Percentiles rank a stretch among this genome's conserved stretches.
phyloP scores from a whole-genome alignment of 1,139 yeast genomes.

The Blastobotrys proliferans region DNA sequence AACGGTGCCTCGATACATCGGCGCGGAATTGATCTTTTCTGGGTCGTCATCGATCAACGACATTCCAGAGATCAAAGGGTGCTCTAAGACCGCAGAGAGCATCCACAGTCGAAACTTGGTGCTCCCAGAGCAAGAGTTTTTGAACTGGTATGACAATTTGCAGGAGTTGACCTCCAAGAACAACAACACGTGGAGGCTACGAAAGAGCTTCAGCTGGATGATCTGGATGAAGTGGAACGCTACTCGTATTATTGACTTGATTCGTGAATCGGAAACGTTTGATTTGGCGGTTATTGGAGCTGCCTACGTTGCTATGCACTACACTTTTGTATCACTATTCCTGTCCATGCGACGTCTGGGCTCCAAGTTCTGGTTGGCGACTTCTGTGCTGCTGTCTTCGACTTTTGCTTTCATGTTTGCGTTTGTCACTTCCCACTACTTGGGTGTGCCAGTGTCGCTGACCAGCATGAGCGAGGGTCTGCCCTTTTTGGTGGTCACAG shows the following conservation, averaged over 20 bases:
- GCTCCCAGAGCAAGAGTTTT: conserved; percentile 38
- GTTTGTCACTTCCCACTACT: conserved; percentile 52
- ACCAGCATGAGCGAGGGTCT: conserved; percentile 84
- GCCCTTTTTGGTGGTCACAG: conserved; percentile 87
- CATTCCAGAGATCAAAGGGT: conserved; percentile 9
- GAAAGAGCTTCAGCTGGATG: conserved; percentile 60
- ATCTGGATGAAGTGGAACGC: conserved; percentile 51
- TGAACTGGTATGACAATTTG: conserved; percentile 34
- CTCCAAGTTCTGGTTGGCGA: conserved; percentile 85
- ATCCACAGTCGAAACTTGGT: conserved; percentile 37
- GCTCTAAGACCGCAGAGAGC: neutral
- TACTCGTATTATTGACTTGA: conserved; percentile 47
- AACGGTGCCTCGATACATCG: conserved; percentile 41
- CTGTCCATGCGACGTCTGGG: conserved; percentile 76
- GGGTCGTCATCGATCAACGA: conserved; percentile 12
- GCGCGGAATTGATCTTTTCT: conserved; percentile 53
- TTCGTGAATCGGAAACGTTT: conserved; percentile 78
- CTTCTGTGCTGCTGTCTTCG: conserved; percentile 76
- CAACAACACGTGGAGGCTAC: conserved; percentile 64
- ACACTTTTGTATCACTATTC: conserved; percentile 74
- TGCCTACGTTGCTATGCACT: conserved; percentile 89
- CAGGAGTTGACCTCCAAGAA: neutral
- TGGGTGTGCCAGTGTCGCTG: conserved; percentile 56
- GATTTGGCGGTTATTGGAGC: conserved; percentile 76
- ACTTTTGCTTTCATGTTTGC: conserved; percentile 86